Percentiles rank a stretch among this genome's conserved stretches.
Evolutionary conservation across 306 rosid genomes (phyloP).

Genomic region (Senna tora): DNA sequence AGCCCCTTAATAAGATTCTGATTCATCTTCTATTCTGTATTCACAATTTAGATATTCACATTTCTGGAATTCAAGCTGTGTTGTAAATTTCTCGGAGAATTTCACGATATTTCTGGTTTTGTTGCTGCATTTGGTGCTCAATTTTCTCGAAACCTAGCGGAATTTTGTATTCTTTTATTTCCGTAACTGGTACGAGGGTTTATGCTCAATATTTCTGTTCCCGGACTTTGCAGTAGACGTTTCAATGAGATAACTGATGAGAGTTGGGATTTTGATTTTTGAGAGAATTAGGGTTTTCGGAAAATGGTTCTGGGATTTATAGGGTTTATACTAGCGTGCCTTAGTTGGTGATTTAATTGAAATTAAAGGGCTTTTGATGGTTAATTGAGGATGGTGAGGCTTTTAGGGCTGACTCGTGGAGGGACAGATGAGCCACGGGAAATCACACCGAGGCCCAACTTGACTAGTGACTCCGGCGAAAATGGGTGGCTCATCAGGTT

Average conservation of each 20-base stretch:
- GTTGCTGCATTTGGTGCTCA: slow-evolving; percentile 17
- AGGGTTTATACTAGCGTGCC: slow-evolving; percentile 47
- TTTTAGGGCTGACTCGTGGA: slow-evolving; percentile 76
- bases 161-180: slow-evolving; percentile 19
- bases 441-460: slow-evolving; percentile 60
- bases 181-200: slow-evolving; percentile 28
- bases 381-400: slow-evolving; percentile 76
- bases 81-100: slow-evolving; percentile 31
- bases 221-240: slow-evolving; percentile 26
- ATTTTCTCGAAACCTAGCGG: neutral
- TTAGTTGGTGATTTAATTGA: slow-evolving; percentile 36
- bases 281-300: slow-evolving; percentile 45
- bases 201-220: slow-evolving; percentile 38
- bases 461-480: slow-evolving; percentile 72
- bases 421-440: slow-evolving; percentile 73
- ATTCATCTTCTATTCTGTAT: slow-evolving; percentile 27
- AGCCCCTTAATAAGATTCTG: slow-evolving; percentile 5
- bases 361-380: slow-evolving; percentile 40
- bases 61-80: slow-evolving; percentile 34
- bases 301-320: slow-evolving; percentile 42
- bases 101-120: slow-evolving; percentile 24
- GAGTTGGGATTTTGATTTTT: slow-evolving; percentile 22
- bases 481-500: slow-evolving; percentile 97
- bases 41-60: slow-evolving; percentile 23
- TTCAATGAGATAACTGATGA: slow-evolving; percentile 34